These are phyloP conservation scores for Vachellia collinsii DNA, from an alignment of 306 rosid genomes.

Conservation along the genomic window DNA sequence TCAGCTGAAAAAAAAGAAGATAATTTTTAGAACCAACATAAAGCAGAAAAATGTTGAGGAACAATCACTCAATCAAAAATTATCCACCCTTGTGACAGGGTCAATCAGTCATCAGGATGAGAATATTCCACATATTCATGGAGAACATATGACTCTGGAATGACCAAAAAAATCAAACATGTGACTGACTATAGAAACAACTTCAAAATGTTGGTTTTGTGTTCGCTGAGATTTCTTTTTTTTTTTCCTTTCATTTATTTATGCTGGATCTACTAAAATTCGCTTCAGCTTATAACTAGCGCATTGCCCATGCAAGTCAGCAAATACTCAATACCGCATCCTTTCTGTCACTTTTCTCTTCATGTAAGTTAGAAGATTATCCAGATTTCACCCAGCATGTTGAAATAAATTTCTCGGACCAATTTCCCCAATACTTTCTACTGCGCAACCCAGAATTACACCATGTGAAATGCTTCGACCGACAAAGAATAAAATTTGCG, in stretches of 20 bases:
- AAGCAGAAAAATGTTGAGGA: not conserved
- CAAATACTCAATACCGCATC: not conserved
- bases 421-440: not conserved
- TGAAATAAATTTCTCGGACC: slow-evolving; percentile 9
- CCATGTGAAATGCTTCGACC: not conserved
- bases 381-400: not conserved
- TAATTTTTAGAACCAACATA: slow-evolving; percentile 16
- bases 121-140: not conserved
- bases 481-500: not conserved
- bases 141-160: not conserved
- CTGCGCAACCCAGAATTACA: slow-evolving; percentile 18
- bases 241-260: not conserved
- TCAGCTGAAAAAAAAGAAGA: slow-evolving; percentile 39
- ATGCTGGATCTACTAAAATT: not conserved
- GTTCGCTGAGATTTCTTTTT: not conserved
- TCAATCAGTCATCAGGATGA: not conserved
- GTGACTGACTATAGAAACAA: slow-evolving; percentile 9
- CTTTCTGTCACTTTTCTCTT: not conserved
- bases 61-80: not conserved
- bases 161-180: not conserved
- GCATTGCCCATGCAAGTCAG: slow-evolving; percentile 4
- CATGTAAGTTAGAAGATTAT: not conserved
- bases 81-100: not conserved
- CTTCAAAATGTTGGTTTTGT: not conserved
- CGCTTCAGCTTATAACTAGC: not conserved